Percentiles rank a stretch among this genome's conserved stretches.
Conservation (phyloP, 208 protist genomes). For the Porcisia deanei region DNA sequence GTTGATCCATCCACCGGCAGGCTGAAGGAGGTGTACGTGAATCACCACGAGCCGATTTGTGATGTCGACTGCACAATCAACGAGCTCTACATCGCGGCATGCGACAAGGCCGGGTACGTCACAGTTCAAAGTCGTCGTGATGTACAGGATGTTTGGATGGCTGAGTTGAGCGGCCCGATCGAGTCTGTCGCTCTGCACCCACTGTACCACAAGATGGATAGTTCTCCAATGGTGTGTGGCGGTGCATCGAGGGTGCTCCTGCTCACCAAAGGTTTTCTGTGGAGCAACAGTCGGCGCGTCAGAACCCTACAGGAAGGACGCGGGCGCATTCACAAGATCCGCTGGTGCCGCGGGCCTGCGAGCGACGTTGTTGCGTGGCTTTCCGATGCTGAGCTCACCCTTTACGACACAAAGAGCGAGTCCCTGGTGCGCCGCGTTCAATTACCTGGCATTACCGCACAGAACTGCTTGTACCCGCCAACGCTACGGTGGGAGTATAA, state of each 20-base stretch:
- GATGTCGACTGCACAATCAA: constrained; percentile 55
- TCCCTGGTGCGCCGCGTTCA: constrained; percentile 29
- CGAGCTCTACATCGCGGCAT: constrained; percentile 54
- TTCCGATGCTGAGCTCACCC: constrained; percentile 48
- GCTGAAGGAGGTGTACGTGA: constrained; percentile 26
- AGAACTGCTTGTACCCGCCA: constrained; percentile 49
- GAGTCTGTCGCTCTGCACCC: constrained; percentile 65
- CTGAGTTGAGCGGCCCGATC: constrained; percentile 47
- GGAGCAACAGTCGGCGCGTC: constrained; percentile 51
- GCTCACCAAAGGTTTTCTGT: constrained; percentile 42
- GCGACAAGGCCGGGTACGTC: constrained; percentile 55
- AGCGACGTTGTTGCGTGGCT: constrained; percentile 67
- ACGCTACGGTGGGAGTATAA: constrained; percentile 60
- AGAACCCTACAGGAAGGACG: constrained; percentile 47
- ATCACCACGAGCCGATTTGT: constrained; percentile 58
- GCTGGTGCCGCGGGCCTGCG: constrained; percentile 46
- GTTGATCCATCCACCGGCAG: constrained; percentile 33
- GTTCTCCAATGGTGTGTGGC: constrained; percentile 39
- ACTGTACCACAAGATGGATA: constrained; percentile 48
- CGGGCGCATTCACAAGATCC: constrained; percentile 52
- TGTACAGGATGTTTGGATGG: constrained; percentile 39
- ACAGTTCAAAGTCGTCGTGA: constrained; percentile 43
- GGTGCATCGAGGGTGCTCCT: constrained; percentile 54
- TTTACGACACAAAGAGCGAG: constrained; percentile 53
- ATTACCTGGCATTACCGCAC: constrained; percentile 16